Base-by-base conservation (phyloP, 202 grass and related monocot species). In the Sporobolus alterniflorus region DNA sequence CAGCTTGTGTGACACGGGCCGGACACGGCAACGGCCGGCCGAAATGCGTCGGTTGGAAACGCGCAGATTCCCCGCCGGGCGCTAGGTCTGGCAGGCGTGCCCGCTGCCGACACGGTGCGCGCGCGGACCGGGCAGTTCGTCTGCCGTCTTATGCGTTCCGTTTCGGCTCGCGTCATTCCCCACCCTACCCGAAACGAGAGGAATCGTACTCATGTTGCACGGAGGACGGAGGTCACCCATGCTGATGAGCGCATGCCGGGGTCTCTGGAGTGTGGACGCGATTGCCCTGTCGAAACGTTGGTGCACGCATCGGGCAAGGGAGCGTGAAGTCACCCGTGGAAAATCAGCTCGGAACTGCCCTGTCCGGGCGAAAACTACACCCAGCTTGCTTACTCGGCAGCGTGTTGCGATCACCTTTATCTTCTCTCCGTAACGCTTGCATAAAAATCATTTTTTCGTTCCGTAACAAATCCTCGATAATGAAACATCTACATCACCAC, bases 31-130 rank as follows among this genome's bases (percentile, higher is more conserved):
- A 14, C 31, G 44, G 47, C 55, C 21, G 24, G 2, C 14, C 46
- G 4, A 63, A 66, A 81, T 40, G 46, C 56, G 29, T 50, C 72
- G 71, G 66, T 77, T 77, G 0, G 0, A 67, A 73, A 73, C 77
- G 64, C 25, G 7, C 55, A 49, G 63, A 25, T 18, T 36, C 29
- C 70, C 70, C 9, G 10, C 54, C 7, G 50, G 69, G 67, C 71
- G 79, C 67, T 9, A 36, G 57, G 20, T 21, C 32, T n/a, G 62
- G 20, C 41, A 61, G 51, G 7, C 64, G 72, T 22, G 52, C 30
- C 29, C 21, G 18, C 21, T 22, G 4, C 21, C 50, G 50, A 25
- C 52, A 14, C 76, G 26, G 75, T 11, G 77, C 15, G 32, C 13
- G 22, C 9, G 6, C 32, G 11, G 13, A 3, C 14, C 55, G 30